A percentile compares a stretch with the other conserved stretches of the same genome.
phyloP scores from a whole-genome alignment of 2,329 filamentous ascomycete species.

The Sporothrix humicola region DNA sequence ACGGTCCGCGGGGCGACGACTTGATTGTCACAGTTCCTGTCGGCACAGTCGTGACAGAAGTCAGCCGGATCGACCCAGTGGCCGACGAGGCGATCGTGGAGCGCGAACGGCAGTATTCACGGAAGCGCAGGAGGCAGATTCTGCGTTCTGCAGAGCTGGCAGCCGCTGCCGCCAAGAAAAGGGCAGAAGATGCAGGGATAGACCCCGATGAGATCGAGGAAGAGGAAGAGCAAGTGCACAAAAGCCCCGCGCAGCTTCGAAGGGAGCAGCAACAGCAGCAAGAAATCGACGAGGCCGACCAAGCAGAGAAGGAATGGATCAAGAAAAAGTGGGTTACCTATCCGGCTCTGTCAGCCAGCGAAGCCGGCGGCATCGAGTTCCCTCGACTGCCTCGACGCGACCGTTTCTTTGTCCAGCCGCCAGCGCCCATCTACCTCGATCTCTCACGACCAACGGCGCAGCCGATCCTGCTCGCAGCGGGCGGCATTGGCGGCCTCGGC shows the following conservation, averaged over 20 bases:
- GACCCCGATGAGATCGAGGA: neutral
- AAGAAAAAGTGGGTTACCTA: slow-evolving; percentile 85
- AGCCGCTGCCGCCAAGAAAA: slow-evolving; percentile 15
- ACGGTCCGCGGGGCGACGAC: slow-evolving; percentile 84
- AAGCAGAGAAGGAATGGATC: slow-evolving; percentile 52
- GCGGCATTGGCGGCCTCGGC: slow-evolving; percentile 86
- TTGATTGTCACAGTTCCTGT: slow-evolving; percentile 88
- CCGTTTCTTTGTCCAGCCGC: slow-evolving; percentile 68
- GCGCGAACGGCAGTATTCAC: slow-evolving; percentile 30
- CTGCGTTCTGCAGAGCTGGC: slow-evolving; percentile 15
- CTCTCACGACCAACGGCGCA: slow-evolving; percentile 77
- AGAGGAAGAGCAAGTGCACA: slow-evolving; percentile 38
- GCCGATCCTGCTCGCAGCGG: slow-evolving; percentile 84
- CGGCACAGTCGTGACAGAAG: slow-evolving; percentile 85
- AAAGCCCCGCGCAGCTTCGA: slow-evolving; percentile 49
- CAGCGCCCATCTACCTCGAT: slow-evolving; percentile 74
- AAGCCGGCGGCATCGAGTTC: slow-evolving; percentile 62
- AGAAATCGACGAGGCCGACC: slow-evolving; percentile 50
- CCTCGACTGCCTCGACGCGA: slow-evolving; percentile 59
- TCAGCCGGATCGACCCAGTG: slow-evolving; percentile 77
- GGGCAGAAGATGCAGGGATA: neutral
- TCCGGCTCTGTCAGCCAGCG: slow-evolving; percentile 73
- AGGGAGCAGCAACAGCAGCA: slow-evolving; percentile 52
- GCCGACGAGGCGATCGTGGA: slow-evolving; percentile 62
- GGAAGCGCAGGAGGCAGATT: slow-evolving; percentile 29